These are phyloP conservation scores for Globisporangium emineosum DNA, from an alignment of 352 stramenopile genomes.

Conservation along the genomic window DNA sequence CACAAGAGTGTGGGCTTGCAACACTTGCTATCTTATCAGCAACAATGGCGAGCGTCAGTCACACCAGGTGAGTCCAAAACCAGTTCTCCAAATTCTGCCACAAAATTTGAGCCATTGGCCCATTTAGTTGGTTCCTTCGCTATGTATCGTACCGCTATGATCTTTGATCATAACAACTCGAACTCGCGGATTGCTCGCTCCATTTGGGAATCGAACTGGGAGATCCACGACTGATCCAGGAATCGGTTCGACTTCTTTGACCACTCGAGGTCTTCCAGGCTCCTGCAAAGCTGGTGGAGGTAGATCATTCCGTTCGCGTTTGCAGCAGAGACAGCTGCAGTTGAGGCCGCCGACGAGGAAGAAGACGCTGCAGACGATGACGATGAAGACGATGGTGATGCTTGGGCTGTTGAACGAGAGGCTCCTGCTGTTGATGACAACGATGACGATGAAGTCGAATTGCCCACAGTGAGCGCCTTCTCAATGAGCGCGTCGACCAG, in stretches of 20 bases:
- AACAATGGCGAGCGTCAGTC: neutral
- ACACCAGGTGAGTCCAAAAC: neutral
- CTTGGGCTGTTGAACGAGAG: neutral
- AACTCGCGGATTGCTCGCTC: conserved; percentile 69
- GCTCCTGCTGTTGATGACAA: neutral
- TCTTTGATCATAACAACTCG: conserved; percentile 53
- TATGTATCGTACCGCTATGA: neutral
- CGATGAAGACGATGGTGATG: neutral
- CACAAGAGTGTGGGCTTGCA: neutral
- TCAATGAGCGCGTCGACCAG: conserved; percentile 52
- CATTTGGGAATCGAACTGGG: conserved; percentile 79
- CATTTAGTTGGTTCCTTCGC: too few relatives aligned
- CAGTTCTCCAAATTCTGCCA: neutral
- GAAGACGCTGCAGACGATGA: neutral
- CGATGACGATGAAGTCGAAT: neutral
- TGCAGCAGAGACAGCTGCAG: conserved; percentile 2
- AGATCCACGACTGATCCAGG: conserved; percentile 72
- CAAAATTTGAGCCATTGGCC: neutral
- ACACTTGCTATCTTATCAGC: neutral
- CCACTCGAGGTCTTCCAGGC: conserved; percentile 62
- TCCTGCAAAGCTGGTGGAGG: conserved; percentile 46
- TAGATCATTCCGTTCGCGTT: conserved; percentile 25
- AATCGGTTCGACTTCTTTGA: conserved; percentile 74
- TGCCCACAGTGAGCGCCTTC: conserved; percentile 20
- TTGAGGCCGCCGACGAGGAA: neutral